Evolutionary conservation across 2,329 filamentous ascomycete genomes (phyloP), one percentile per base, ranked within the genome.

Genomic region (Reticulascus tulasneorum): DNA sequence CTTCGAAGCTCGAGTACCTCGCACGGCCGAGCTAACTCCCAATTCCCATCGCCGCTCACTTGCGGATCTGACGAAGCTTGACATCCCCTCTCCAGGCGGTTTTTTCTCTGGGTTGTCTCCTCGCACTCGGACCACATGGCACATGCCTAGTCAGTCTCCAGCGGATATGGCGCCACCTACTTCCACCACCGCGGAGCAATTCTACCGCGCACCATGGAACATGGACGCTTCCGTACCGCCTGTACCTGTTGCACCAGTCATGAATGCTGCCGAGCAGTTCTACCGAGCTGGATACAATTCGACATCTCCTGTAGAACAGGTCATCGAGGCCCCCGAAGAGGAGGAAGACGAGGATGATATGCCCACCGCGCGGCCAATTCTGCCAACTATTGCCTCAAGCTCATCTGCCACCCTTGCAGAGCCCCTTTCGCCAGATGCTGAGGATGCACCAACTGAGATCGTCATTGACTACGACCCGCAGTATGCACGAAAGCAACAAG

Each of bases 111-210:
- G 84, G 0, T 74, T 96, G 19, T 86, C 84, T 23, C 78, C 83
- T 4, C 76, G 79, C 35, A 80, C 83, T 23, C 79, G 89, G 34
- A 80, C 82, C 52, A 93, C 90, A 10, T 97, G 91, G 91, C 80
- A 87, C 52, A 66, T 82, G 41, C 69, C 73, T 9, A 64, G 65
- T 19, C 65, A 60, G 47, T 69, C 72, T 15, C 71, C 74, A 10
- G 71, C 77, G 7, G 73, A 72, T 13, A 55, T 70, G 45, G 63
- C 66, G 4, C 79, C 79, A 1, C 89, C 89, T 2, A 91, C 87
- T 1, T 95, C 91, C 2, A 87, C 88, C 20, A 89, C 84, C n/a
- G 91, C 91, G 9, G 87, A 95, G 56, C 79, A 84, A 45, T 97
- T 96, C 53, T 97, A 97, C 64, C 82, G 84, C 45, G 75, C 84